phyloP scores from a whole-genome alignment of 1,139 yeast genomes.

The Debaryomyces nepalensis region DNA sequence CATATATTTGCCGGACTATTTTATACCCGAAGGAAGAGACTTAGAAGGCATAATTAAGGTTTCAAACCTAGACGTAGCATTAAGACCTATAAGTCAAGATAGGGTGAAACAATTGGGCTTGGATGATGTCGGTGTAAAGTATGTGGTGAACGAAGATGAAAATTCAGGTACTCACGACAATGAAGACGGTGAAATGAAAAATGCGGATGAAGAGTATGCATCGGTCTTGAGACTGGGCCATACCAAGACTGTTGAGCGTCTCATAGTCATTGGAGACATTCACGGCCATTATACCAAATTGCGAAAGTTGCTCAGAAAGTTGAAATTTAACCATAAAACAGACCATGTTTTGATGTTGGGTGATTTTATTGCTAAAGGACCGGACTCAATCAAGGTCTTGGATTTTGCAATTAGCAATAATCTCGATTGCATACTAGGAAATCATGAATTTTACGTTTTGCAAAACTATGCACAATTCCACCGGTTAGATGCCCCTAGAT shows the following conservation, averaged over 20 bases:
- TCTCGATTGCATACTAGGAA: constrained; percentile 81
- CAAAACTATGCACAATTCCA: constrained; percentile 64
- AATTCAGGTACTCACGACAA: constrained; percentile 9
- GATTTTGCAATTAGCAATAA: constrained; percentile 65
- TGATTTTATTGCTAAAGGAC: constrained; percentile 86
- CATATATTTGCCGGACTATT: constrained; percentile 36
- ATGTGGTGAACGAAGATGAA: not conserved
- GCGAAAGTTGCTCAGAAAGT: constrained; percentile 49
- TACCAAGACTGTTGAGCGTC: constrained; percentile 38
- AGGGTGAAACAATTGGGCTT: constrained; percentile 24
- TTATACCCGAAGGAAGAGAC: constrained; percentile 38
- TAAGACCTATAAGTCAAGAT: constrained; percentile 28
- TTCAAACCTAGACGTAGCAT: constrained; percentile 27
- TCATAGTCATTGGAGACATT: constrained; percentile 81
- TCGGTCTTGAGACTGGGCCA: constrained; percentile 5
- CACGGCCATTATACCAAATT: constrained; percentile 77
- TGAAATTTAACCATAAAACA: constrained; percentile 44
- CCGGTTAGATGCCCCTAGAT: constrained; percentile 43
- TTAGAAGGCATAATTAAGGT: constrained; percentile 34
- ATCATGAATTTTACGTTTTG: constrained; percentile 77
- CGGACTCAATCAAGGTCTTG: constrained; percentile 69
- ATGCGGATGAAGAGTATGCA: constrained; percentile 5
- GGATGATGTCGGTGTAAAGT: constrained; percentile 10
- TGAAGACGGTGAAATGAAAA: constrained; percentile 11
- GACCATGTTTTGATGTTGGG: constrained; percentile 80